phyloP scores from a whole-genome alignment of 2,329 filamentous ascomycete species.

The Nothopassalora personata region DNA sequence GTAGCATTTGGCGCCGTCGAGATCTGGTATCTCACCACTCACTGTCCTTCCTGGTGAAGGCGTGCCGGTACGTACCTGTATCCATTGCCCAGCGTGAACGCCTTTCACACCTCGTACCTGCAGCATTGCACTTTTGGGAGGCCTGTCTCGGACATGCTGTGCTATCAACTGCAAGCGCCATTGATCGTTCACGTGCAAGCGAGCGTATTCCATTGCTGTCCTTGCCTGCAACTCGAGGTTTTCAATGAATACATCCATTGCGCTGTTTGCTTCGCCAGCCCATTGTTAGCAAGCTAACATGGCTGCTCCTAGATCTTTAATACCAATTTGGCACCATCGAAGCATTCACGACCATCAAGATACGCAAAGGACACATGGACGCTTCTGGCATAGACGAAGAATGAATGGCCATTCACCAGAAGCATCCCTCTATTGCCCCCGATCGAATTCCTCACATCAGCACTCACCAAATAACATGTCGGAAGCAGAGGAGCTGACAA shows the following conservation, averaged over 20 bases:
- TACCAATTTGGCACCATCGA: constrained; percentile 22
- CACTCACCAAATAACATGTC: constrained; percentile 24
- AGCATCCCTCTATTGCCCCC: constrained; percentile 14
- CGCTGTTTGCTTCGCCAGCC: not conserved
- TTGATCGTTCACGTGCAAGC: constrained; percentile 15
- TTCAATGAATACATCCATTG: not conserved
- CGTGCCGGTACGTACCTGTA: constrained; percentile 28
- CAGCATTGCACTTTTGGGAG: constrained; percentile 13
- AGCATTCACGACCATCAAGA: constrained; percentile 7
- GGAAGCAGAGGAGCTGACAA: constrained; percentile 20
- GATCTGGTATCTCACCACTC: constrained; percentile 32
- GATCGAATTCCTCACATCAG: constrained; percentile 15
- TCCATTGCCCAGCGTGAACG: constrained; percentile 19
- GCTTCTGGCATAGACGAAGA: constrained; percentile 24
- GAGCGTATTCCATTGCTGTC: constrained; percentile 3
- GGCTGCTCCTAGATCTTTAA: constrained; percentile 27
- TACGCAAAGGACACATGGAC: constrained; percentile 19
- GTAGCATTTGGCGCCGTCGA: constrained; percentile 27
- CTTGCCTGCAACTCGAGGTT: not conserved
- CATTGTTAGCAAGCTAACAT: constrained; percentile 21
- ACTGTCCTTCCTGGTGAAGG: constrained; percentile 31
- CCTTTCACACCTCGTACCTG: constrained; percentile 10
- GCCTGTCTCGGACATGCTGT: constrained; percentile 13
- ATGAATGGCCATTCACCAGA: constrained; percentile 24
- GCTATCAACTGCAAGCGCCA: constrained; percentile 24